Evolutionary conservation across 2,329 filamentous ascomycete genomes (phyloP), one percentile per base, ranked within the genome.

Genomic region (Fonsecaea multimorphosa): DNA sequence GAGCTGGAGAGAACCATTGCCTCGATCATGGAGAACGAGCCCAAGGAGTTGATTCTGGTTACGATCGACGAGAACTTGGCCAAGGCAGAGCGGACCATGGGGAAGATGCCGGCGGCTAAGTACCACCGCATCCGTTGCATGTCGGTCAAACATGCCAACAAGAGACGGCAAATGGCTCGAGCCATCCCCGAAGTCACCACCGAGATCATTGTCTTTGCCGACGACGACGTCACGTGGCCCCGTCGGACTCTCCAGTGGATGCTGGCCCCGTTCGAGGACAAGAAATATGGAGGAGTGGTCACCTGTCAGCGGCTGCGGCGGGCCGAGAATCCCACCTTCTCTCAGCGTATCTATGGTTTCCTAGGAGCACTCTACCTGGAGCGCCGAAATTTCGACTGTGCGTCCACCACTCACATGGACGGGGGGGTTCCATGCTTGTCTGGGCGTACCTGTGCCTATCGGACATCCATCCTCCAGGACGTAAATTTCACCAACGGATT

Each of bases 401-500:
- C 93, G 55, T 93, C 94, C 34, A 97, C 93, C 61, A 94, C 96
- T 77, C 91, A 94, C 80, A 90, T 97, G 58, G 94, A 98, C 76
- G 94, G 94, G 65, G 94, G 94, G 46, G 90, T 96, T n/a, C 96
- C 94, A 11, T 98, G 94, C 82, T 92, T 98, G 83, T 97, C 94
- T 54, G 94, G 94, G 64, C 89, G 94, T 51, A 97, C 93, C 16
- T 93, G 94, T 60, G 93, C 93, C 52, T 97, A 98, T 80, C 90
- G 92, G 55, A 92, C 92, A 9, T 87, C 91, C 75, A 97, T 98
- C 69, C 83, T 98, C 29, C 89, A 92, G 73, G 92, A 93, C 76
- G 87, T 90, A 66, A 88, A 90, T 59, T 98, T 98, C 78, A 88
- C 93, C 49, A 86, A 93, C 70, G 91, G 89, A 53, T 97, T 98